Conservation (phyloP, 345 rosid species). For the Orychophragmus violaceus region DNA sequence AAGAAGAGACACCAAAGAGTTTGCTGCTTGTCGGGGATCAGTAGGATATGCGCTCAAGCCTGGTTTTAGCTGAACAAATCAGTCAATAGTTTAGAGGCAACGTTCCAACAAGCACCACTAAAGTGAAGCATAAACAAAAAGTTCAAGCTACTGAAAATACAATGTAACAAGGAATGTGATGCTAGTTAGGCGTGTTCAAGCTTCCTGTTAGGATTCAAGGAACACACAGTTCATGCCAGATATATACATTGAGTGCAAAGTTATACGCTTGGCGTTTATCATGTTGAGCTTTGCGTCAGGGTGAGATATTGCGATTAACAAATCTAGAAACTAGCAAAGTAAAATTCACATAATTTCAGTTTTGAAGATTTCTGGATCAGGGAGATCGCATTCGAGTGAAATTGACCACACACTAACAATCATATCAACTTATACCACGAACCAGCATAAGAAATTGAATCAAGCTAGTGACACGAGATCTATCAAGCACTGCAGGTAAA, state of each 20-base stretch:
- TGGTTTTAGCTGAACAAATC: conserved; percentile 54
- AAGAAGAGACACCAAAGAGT: conserved; percentile 60
- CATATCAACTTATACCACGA: not conserved
- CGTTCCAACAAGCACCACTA: not conserved
- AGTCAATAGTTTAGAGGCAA: conserved; percentile 11
- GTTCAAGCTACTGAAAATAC: not conserved
- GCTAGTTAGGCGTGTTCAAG: not conserved
- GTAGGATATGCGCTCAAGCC: conserved; percentile 84
- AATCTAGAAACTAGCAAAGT: not conserved
- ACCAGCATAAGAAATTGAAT: not conserved
- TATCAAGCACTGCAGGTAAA: not conserved
- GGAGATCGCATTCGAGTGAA: not conserved
- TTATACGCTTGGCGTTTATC: not conserved
- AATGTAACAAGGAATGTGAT: not conserved
- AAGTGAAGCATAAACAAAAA: not conserved
- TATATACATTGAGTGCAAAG: not conserved
- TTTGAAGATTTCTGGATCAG: not conserved
- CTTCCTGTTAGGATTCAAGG: not conserved
- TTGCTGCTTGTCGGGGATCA: conserved; percentile 67
- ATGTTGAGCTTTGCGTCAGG: not conserved
- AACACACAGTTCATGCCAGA: conserved; percentile 2
- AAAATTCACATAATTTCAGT: not conserved
- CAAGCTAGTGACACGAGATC: conserved; percentile 4
- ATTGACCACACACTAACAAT: not conserved
- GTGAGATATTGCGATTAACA: not conserved